Base-by-base conservation (phyloP, 2,329 filamentous ascomycete genomes). In the Sporothrix schenckii region DNA sequence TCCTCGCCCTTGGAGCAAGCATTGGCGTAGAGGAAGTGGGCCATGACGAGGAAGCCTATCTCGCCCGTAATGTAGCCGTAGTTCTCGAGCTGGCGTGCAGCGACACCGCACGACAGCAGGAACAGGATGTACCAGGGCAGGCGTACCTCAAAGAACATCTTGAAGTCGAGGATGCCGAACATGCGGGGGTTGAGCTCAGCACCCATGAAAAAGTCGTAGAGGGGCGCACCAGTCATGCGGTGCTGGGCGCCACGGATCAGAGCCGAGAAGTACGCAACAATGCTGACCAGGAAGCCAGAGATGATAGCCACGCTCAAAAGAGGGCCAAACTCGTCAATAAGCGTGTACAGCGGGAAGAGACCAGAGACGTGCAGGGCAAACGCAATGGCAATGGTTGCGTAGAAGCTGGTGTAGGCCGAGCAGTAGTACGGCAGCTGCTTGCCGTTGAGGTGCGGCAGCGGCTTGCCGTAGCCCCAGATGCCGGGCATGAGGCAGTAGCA, bases 381-480 rank as follows among this genome's bases (percentile, higher is more conserved):
- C 52, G 90, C 88, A 49, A 93, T 81, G 11, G 85, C 83, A 75
- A 97, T 91, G 74, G 92, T 98, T 58, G 89, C 87, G 83, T 97
- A 99, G 80, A 97, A 93, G 72, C 92, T 94, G 81, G 85, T 87
- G 76, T 94, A 90, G 72, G 89, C 95, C 58, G 93, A 97, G 87
- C 95, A 99, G 83, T 94, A 97, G 85, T 99, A 99, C 73, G 87
- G 86, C 72, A 99, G 86, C 83, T 96, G 92, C 85, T 94, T 92
- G 77, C 92, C 92, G 71, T 89, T 89, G 76, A 90, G 86, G 78
- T 96, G 92, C 27, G 90, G 87, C 60, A 99, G 87, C 63, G 94
- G 91, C 82, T 97, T 97, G 75, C 95, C 95, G 78, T 93, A 91
- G 72, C 89, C 88, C 82, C 89, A 94, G 73, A 99, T 89, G 73